phyloP scores from a whole-genome alignment of 495 filamentous ascomycete genomes.

The Neurospora sp. region DNA sequence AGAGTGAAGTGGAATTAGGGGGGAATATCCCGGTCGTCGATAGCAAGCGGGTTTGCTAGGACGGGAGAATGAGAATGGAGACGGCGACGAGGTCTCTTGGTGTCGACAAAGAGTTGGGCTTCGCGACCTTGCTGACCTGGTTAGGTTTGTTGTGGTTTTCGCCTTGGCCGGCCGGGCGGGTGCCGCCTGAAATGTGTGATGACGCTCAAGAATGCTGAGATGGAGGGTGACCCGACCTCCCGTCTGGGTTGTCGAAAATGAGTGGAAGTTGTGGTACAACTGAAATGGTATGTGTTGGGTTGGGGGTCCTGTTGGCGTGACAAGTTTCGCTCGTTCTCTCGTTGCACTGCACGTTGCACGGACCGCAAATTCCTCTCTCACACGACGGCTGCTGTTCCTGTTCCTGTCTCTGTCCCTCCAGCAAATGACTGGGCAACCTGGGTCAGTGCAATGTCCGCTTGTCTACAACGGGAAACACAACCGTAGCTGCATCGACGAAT shows the following conservation, averaged over 20 bases:
- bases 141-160: background rate
- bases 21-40: background rate
- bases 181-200: background rate
- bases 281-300: background rate
- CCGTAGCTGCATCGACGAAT: background rate
- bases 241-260: background rate
- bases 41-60: background rate
- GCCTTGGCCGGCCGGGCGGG: background rate
- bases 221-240: background rate
- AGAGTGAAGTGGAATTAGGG: background rate
- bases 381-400: background rate
- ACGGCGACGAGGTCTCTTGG: background rate
- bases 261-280: background rate
- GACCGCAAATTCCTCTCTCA: background rate
- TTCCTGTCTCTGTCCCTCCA: background rate
- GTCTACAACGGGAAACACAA: background rate
- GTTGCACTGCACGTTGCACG: background rate
- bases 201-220: background rate
- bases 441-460: background rate
- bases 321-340: background rate
- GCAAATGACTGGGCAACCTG: background rate
- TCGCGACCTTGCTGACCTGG: background rate
- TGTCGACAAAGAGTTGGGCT: background rate
- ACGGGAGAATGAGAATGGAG: background rate
- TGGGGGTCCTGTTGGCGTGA: background rate